Base-by-base conservation (phyloP, 495 filamentous ascomycete species). In the Podospora pseudopauciseta region DNA sequence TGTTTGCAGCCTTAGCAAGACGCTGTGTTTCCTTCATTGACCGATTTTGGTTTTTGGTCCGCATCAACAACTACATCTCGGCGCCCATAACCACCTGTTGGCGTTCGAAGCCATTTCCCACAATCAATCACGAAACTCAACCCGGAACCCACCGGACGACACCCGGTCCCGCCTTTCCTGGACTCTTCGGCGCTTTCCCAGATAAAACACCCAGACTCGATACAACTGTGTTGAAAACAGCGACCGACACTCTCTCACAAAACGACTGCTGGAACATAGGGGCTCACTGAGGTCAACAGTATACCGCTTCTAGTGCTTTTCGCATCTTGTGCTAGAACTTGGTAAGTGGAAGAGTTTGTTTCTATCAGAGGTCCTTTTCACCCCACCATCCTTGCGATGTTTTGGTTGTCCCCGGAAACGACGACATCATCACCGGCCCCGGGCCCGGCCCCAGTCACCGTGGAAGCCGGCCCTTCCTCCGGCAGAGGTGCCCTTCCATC, bases 1-100 rank as follows among this genome's bases (percentile, higher is more conserved):
- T 49, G 39, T 11, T 49, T 49, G 39, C 39, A 11, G 39, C 39
- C 2, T 49, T 49, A 11, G 39, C 39, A 49, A 49, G 39, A 49
- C 39, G 13, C 15, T 39, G 26, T 65, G 64, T 65, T 65, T 58
- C 5, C 23, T 27, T 65, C 30, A 53, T 58, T 54, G 56, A 23
- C 55, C 26, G 39, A 49, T 49, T 49, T 49, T 49, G 39, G 13
- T 49, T 49, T 49, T 49, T 49, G 39, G 39, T 49, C 39, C 39
- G 39, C 39, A 49, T 49, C 39, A 49, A 49, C 39, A 49, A 49
- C 39, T 11, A 49, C 39, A 18, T 49, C 39, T 13, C 39, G 9
- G 9, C 39, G 39, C 39, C 39, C 39, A 49, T 49, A 49, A 6
- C 39, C 39, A 49, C 39, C 39, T 49, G 39, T 49, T 11, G 39